These are phyloP conservation scores for Combretum micranthum DNA, from an alignment of 345 rosid species.

Conservation along the genomic window DNA sequence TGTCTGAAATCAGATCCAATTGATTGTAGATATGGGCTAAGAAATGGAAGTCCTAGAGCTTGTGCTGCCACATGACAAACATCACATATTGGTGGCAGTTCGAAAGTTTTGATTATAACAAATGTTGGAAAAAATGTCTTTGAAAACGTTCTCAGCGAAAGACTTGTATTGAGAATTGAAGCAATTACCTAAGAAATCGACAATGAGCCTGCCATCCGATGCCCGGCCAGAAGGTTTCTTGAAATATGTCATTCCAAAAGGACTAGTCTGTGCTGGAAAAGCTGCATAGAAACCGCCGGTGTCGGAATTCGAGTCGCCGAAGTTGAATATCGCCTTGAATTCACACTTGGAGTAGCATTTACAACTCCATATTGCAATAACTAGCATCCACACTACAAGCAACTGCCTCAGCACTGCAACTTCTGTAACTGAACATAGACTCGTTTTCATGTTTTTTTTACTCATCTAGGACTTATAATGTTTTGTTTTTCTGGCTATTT, in stretches of 20 bases:
- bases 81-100: not conserved
- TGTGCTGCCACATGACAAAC: constrained; percentile 33
- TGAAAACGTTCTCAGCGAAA: not conserved
- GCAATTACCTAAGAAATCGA: constrained; percentile 71
- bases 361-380: constrained; percentile 12
- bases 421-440: not conserved
- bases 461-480: no score
- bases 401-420: constrained; percentile 9
- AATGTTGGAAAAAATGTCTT: not conserved
- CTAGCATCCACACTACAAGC: constrained; percentile 11
- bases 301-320: constrained; percentile 86
- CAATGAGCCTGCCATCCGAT: constrained; percentile 68
- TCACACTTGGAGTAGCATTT: constrained; percentile 38
- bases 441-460: not conserved
- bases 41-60: constrained; percentile 62
- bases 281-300: constrained; percentile 95
- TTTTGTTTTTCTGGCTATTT: no score
- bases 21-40: constrained; percentile 77
- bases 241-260: constrained; percentile 82
- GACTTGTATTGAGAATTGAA: no score
- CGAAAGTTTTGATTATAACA: not conserved
- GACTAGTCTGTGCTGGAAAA: constrained; percentile 69
- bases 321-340: constrained; percentile 71
- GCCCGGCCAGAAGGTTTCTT: constrained; percentile 74
- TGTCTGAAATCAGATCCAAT: constrained; percentile 73